Base-by-base conservation (phyloP, 23 red algal species). In the Gracilariopsis chorda region DNA sequence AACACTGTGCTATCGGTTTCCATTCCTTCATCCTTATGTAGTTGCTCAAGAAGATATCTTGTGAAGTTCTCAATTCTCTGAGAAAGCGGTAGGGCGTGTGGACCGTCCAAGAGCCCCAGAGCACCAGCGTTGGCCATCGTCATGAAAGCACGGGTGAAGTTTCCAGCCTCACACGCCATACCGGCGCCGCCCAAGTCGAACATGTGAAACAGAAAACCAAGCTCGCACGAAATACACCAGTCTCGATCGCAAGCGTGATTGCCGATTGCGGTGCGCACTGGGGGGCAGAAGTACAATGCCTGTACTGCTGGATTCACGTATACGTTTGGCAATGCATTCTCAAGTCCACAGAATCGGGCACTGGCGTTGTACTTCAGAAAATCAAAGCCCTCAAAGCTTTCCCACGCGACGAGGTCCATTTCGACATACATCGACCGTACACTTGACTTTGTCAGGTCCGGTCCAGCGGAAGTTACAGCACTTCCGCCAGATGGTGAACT, bases 301-400 rank as follows among this genome's bases (percentile, higher is more conserved):
- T 95, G 96, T 48, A 98, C 82, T 37, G 88, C 88, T 28, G 96
- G 70, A 72, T 98, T 98, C 39, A 98, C 88, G 86, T 98, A 98
- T 52, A 91, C 83, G 49, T 92, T 95, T 30, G 96, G 96, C 16
- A 98, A 86, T 16, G 85, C 92, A 69, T 98, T 98, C 37, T 98
- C 92, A 24, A 98, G 82, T 5, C 96, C 96, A 48, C 87, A 95
- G 47, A 86, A 88, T 28, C 68, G 77, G n/a, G 80, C 79, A 32
- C 86, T 95, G 47, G 71, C 69, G 63, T 98, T 98, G 87, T 93
- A 92, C 32, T 83, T 69, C 10, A 86, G 46, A 90, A 93, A 98
- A 53, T 95, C 88, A 79, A 98, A 98, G 44, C 96, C 96, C 20
- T 98, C 96, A 28, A 95, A 63, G 59, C 88, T 90, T 27, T 95